These are phyloP conservation scores for Oryza glaberrima DNA, from an alignment of 176 grass and related monocot genomes.

Conservation along the genomic window DNA sequence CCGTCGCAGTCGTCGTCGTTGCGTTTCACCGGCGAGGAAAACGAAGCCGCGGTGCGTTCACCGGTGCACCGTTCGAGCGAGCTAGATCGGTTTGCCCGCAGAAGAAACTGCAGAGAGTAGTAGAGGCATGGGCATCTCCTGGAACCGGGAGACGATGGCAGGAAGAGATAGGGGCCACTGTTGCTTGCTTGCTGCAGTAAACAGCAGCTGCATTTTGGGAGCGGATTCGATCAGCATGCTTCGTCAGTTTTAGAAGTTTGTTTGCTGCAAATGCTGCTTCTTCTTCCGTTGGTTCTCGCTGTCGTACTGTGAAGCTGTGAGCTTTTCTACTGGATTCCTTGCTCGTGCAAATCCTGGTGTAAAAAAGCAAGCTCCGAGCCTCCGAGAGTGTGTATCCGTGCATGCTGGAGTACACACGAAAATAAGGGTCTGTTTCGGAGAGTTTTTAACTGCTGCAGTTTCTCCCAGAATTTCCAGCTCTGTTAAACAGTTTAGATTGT, in stretches of 20 bases:
- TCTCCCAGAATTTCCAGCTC: too few species aligned
- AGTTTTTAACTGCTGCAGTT: too few species aligned
- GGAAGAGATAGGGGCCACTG: background rate
- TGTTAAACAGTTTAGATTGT: too few species aligned
- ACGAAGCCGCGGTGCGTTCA: background rate
- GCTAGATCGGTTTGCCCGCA: background rate
- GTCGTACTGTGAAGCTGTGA: background rate
- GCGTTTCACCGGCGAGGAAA: constrained; percentile 4
- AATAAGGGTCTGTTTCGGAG: too few species aligned
- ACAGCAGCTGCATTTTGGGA: background rate
- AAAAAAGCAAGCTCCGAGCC: background rate
- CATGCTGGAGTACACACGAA: too few species aligned
- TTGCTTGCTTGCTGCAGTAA: background rate
- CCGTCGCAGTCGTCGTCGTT: background rate
- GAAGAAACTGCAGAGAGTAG: background rate
- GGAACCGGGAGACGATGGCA: background rate
- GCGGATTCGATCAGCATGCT: background rate
- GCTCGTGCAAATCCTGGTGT: background rate
- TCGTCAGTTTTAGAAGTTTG: constrained; percentile 7
- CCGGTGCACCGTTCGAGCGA: background rate
- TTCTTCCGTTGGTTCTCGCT: background rate
- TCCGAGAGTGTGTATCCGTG: too few species aligned
- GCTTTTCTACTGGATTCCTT: background rate
- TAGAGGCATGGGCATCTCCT: background rate
- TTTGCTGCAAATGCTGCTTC: background rate